These are phyloP conservation scores for Talaromyces sp. DNA, from an alignment of 2,329 filamentous ascomycete species.

Conservation along the genomic window DNA sequence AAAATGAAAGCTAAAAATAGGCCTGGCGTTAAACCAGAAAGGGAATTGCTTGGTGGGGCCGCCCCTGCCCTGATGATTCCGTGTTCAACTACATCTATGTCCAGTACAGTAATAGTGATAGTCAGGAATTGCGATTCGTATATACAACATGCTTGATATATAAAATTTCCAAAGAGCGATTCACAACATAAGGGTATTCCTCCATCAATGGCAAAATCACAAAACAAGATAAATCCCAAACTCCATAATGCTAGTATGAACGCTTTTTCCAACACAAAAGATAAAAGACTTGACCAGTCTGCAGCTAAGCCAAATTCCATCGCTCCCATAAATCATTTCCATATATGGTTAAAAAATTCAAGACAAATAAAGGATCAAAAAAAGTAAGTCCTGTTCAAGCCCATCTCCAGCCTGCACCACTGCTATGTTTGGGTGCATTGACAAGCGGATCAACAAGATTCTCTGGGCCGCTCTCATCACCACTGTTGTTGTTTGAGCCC, in stretches of 20 bases:
- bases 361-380: neutral
- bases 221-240: neutral
- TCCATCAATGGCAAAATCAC: neutral
- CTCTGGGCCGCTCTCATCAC: neutral
- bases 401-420: constrained; percentile 32
- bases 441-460: constrained; percentile 7
- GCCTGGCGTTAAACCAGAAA: neutral
- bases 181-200: neutral
- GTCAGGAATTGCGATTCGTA: neutral
- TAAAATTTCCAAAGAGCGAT: neutral
- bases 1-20: neutral
- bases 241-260: neutral
- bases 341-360: neutral
- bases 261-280: neutral
- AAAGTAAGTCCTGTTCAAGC: constrained; percentile 18
- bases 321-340: neutral
- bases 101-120: neutral
- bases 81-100: neutral
- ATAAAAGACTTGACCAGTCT: neutral
- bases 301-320: neutral
- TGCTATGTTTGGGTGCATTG: constrained; percentile 17
- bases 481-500: constrained; percentile 16
- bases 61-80: neutral
- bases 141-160: neutral
- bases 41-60: neutral